phyloP scores from a whole-genome alignment of 202 grass and related monocot genomes.

The Musa balbisiana region DNA sequence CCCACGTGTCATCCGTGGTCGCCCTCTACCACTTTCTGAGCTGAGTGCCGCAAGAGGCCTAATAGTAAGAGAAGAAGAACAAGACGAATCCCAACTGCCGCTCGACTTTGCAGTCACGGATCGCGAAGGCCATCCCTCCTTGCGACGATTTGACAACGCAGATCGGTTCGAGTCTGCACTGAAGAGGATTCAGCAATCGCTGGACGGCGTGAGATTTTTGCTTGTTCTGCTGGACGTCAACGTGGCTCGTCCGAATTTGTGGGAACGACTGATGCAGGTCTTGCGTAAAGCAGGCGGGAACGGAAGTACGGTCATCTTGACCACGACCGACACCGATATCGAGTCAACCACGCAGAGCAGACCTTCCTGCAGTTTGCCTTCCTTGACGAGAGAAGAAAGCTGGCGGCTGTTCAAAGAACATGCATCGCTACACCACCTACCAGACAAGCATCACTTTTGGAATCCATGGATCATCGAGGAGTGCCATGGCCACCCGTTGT shows the following conservation, averaged over 20 bases:
- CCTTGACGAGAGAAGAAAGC: conserved; percentile 6
- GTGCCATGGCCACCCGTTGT: neutral
- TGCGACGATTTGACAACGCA: neutral
- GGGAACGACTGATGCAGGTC: neutral
- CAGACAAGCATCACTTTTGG: conserved; percentile 1
- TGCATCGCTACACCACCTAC: neutral
- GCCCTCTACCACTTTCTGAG: neutral
- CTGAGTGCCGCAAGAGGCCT: neutral
- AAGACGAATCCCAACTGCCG: neutral
- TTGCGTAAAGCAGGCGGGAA: neutral
- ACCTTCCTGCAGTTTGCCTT: neutral
- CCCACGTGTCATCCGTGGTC: neutral
- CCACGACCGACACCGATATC: neutral
- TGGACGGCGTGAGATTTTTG: neutral
- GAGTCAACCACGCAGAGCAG: neutral
- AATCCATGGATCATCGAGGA: neutral
- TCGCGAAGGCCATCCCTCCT: neutral
- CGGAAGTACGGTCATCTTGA: conserved; percentile 4
- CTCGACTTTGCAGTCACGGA: neutral
- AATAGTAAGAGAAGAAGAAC: neutral
- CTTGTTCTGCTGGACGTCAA: conserved; percentile 2
- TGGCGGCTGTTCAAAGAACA: conserved; percentile 3
- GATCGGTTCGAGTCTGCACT: neutral
- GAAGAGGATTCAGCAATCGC: neutral
- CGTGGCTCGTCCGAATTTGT: neutral